Conservation (phyloP, 176 grass and related monocot genomes). For the Aegilops speltoides region DNA sequence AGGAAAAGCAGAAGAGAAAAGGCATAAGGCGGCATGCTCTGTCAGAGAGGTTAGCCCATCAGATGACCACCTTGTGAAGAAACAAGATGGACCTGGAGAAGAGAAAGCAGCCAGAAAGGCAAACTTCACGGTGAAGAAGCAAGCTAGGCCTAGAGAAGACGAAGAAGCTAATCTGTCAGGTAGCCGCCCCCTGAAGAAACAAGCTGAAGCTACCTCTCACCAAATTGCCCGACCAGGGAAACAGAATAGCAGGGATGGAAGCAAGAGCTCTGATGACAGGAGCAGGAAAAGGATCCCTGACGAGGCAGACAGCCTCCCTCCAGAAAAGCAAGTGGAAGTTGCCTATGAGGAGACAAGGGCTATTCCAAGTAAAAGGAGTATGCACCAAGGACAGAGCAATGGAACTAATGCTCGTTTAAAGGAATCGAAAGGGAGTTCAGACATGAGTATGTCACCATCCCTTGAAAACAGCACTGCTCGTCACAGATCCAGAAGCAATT, state of each 20-base stretch:
- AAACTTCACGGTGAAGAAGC: slow-evolving; percentile 9
- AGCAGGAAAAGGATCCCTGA: slow-evolving; percentile 23
- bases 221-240: neutral
- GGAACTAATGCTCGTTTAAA: slow-evolving; percentile 16
- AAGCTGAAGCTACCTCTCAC: slow-evolving; percentile 15
- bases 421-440: slow-evolving; percentile 21
- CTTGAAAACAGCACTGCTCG: slow-evolving; percentile 24
- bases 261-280: slow-evolving; percentile 19
- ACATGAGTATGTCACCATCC: slow-evolving; percentile 59
- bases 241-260: neutral
- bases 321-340: slow-evolving; percentile 62
- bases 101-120: slow-evolving; percentile 3
- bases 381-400: slow-evolving; percentile 27
- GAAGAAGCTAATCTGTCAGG: slow-evolving; percentile 1
- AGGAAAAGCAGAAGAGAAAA: neutral
- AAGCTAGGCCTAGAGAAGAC: slow-evolving; percentile 6
- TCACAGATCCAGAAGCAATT: slow-evolving; percentile 20
- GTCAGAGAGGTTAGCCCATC: neutral
- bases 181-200: slow-evolving; percentile 21
- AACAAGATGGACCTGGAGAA: slow-evolving; percentile 1
- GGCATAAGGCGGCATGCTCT: neutral
- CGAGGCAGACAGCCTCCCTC: slow-evolving; percentile 35
- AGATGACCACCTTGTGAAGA: slow-evolving; percentile 25
- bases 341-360: slow-evolving; percentile 42
- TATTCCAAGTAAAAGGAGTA: slow-evolving; percentile 28